These are phyloP conservation scores for Neofusicoccum kwambonambiense DNA, from an alignment of 2,329 filamentous ascomycete genomes.

Conservation along the genomic window DNA sequence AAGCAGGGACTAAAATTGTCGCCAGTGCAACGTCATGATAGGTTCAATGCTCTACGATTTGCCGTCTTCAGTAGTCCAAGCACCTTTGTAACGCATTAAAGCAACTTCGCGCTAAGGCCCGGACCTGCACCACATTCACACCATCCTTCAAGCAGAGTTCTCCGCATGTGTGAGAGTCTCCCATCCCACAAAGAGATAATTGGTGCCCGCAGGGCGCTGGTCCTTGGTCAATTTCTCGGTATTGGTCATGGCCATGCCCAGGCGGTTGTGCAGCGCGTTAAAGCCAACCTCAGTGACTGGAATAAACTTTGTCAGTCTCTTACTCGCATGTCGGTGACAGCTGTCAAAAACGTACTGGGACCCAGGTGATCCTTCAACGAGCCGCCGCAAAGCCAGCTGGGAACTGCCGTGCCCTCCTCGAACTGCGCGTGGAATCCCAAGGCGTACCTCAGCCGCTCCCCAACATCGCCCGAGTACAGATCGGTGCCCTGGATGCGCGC, in stretches of 20 bases:
- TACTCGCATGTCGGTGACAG: not conserved
- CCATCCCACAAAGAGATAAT: not conserved
- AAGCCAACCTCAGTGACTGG: not conserved
- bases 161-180: not conserved
- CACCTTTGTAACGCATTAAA: not conserved
- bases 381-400: not conserved
- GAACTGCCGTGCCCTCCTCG: not conserved
- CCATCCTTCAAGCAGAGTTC: not conserved
- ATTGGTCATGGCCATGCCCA: not conserved
- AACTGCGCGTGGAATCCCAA: not conserved
- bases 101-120: not conserved
- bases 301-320: not conserved
- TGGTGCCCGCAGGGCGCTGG: not conserved
- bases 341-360: not conserved
- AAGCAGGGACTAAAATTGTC: not conserved
- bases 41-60: not conserved
- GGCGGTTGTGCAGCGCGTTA: not conserved
- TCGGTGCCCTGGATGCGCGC: not conserved
- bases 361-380: not conserved
- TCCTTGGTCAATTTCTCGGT: not conserved
- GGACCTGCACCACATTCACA: not conserved
- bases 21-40: not conserved
- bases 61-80: not conserved
- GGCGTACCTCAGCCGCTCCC: not conserved
- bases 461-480: not conserved